Conservation (phyloP, 148 eudicot species). For the Pouteria glomerata region DNA sequence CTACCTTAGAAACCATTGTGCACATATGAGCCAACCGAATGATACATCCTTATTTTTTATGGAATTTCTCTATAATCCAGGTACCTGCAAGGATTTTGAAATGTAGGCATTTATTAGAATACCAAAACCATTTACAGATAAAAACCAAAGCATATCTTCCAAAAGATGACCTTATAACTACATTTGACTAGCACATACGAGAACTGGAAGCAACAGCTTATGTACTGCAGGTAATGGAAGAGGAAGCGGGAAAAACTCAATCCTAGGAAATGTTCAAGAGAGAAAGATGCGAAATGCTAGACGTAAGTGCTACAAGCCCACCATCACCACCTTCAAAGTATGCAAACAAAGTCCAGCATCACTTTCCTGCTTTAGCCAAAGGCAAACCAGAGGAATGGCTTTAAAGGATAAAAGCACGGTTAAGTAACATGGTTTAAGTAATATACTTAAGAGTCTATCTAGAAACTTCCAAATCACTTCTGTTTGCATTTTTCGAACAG, state of each 20-base stretch:
- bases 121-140: no score
- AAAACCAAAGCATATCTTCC: no score
- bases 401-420: background rate
- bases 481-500: background rate
- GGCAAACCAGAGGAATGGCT: background rate
- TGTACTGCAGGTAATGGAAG: background rate
- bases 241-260: background rate
- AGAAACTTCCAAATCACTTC: background rate
- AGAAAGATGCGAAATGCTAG: background rate
- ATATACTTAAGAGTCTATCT: background rate
- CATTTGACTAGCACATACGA: no score
- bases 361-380: background rate
- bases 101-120: no score
- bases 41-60: no score
- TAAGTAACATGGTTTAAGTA: background rate
- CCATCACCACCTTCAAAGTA: background rate
- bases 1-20: no score
- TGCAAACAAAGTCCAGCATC: background rate
- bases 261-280: background rate
- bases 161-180: no score
- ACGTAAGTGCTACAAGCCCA: background rate
- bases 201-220: no score
- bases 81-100: no score
- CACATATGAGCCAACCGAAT: no score
- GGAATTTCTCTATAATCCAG: no score